phyloP scores from a whole-genome alignment of 2,329 filamentous ascomycete genomes.

The Drechslerella coelobrocha region DNA sequence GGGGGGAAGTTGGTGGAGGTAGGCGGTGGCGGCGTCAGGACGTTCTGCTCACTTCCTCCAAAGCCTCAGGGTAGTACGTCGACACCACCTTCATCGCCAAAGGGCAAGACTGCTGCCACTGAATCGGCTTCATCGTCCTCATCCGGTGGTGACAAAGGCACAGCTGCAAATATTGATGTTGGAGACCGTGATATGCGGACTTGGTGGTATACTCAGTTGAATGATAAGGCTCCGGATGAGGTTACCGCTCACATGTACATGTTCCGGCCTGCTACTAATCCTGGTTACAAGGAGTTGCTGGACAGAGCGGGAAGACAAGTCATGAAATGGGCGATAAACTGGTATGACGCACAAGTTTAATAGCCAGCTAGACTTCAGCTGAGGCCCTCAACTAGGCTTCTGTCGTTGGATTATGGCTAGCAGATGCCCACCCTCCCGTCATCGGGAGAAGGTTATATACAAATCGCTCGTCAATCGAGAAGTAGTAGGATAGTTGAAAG shows the following conservation, averaged over 20 bases:
- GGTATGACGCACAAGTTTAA: constrained; percentile 67
- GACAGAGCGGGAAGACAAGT: constrained; percentile 71
- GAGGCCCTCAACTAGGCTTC: constrained; percentile 23
- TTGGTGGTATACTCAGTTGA: constrained; percentile 74
- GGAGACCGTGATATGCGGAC: constrained; percentile 58
- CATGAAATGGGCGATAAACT: constrained; percentile 69
- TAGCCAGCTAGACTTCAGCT: constrained; percentile 2
- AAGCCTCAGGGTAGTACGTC: constrained; percentile 57
- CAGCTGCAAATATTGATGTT: constrained; percentile 54
- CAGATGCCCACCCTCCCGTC: too few species aligned
- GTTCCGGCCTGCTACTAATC: constrained; percentile 76
- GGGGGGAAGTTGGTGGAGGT: constrained; percentile 61
- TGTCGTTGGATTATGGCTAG: neutral
- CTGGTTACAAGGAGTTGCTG: constrained; percentile 73
- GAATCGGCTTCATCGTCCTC: constrained; percentile 12
- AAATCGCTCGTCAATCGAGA: too few species aligned
- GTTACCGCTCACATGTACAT: constrained; percentile 80
- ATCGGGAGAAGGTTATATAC: too few species aligned
- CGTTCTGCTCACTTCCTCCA: constrained; percentile 83
- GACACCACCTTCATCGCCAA: constrained; percentile 8
- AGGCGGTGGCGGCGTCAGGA: constrained; percentile 74
- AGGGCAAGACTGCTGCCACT: neutral
- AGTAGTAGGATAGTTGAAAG: too few species aligned
- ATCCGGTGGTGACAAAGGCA: constrained; percentile 33
- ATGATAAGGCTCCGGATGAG: constrained; percentile 81